Conservation (phyloP, 768 basidiomycete genomes). For the Termitomyces sp. region DNA sequence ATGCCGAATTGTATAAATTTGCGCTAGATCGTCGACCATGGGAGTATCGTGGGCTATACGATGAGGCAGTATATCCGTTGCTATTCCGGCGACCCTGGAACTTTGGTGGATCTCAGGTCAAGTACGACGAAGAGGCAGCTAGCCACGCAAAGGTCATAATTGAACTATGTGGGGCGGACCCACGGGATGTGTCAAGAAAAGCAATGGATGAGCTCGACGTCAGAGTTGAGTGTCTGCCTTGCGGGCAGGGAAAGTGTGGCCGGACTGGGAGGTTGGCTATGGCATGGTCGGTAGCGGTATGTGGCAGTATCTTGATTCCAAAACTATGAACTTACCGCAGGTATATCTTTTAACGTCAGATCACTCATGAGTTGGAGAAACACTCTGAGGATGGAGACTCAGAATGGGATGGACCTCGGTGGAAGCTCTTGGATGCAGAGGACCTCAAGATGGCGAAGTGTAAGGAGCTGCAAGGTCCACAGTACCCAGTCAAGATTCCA, state of each 20-base stretch:
- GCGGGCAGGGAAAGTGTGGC: conserved; percentile 19
- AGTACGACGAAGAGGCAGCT: conserved; percentile 28
- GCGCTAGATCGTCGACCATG: background rate
- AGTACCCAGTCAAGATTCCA: conserved; percentile 1
- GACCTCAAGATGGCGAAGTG: background rate
- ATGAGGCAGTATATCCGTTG: background rate
- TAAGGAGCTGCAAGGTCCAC: background rate
- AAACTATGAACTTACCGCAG: background rate
- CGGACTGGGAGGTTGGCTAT: conserved; percentile 23
- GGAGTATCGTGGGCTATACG: background rate
- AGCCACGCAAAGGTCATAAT: conserved; percentile 23
- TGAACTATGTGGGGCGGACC: conserved; percentile 26
- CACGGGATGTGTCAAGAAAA: conserved; percentile 16
- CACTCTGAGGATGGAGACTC: background rate
- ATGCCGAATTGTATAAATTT: conserved; percentile 13
- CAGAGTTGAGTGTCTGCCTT: conserved; percentile 32
- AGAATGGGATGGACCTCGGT: conserved; percentile 3
- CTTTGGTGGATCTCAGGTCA: conserved; percentile 20
- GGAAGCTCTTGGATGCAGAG: conserved; percentile 1
- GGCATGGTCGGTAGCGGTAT: conserved; percentile 34
- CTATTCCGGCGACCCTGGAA: conserved; percentile 22
- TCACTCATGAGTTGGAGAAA: conserved; percentile 1
- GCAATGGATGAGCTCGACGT: conserved; percentile 26
- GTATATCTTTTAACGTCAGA: background rate
- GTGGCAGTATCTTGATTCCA: background rate